Base-by-base conservation (phyloP, 1,284 basidiomycete species). In the Ganoderma meredithae region DNA sequence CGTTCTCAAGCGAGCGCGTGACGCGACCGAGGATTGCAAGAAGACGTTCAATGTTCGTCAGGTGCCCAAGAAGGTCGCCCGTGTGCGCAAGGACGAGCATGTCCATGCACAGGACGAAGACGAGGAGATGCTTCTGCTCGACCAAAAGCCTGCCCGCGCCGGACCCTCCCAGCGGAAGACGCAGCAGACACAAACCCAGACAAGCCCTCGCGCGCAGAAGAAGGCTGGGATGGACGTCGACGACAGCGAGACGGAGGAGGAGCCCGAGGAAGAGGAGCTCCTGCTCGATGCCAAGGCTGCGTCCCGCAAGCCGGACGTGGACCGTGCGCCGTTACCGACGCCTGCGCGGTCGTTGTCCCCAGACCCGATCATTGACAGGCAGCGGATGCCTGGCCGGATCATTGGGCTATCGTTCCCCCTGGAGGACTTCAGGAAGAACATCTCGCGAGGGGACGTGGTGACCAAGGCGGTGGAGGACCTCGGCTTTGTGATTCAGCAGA, bases 401-500 rank as follows among this genome's bases (percentile, higher is more conserved):
- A 87, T 96, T 53, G 91, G 93, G n/a, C 86, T 84, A 62, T 87
- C 89, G 1, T 83, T 84, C 71, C 95, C 95, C 1, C 81, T 96
- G 52, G 83, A 82, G 62, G 95, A 97, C 80, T 96, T 96, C 80
- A 82, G 82, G 70, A 82, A 84, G 72, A 90, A 94, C 73, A 81
- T 93, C 22, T 83, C 84, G 52, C 83, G 86, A 62, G 93, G 93
- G 0, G 94, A 95, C 76, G 80, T 95, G 19, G 93, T 95, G 60
- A 88, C 85, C 31, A 95, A 96, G 79, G 93, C 93, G 0, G 91
- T 95, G 12, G 87, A 92, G 74, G 95, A 96, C 79, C 78, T 96
- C 40, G 88, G 84, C 13, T 83, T 78, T 19, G 91, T 95, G 2
- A 87, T 96, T 55, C 83, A 83, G 68, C 91, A 95, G 75, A 86